Evolutionary conservation across 495 filamentous ascomycete species (phyloP).

Genomic region (Penicillium ochrochloron): DNA sequence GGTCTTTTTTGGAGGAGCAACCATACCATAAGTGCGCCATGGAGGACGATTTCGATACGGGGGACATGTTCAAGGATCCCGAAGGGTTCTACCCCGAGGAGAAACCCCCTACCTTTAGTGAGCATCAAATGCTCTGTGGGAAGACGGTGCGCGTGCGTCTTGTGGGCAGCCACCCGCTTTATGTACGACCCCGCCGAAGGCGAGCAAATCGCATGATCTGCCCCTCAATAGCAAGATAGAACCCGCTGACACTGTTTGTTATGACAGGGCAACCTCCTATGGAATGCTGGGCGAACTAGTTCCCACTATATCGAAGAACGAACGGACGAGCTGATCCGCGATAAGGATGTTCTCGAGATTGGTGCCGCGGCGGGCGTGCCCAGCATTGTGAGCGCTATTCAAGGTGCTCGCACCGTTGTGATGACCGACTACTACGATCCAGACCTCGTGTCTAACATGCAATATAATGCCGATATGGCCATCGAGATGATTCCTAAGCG

Average conservation of each 20-base stretch:
- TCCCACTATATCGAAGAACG: constrained; percentile 75
- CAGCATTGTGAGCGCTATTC: constrained; percentile 72
- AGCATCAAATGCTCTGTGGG: constrained; percentile 70
- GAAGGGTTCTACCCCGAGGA: constrained; percentile 74
- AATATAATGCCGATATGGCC: constrained; percentile 66
- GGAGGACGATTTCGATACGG: constrained; percentile 49
- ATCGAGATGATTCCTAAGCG: constrained; percentile 30
- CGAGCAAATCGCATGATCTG: not conserved
- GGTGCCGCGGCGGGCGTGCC: constrained; percentile 89
- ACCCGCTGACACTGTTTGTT: constrained; percentile 7
- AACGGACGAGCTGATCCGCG: constrained; percentile 55
- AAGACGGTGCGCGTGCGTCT: constrained; percentile 72
- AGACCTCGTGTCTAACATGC: constrained; percentile 77
- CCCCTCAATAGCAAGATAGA: constrained; percentile 7
- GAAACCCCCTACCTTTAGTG: constrained; percentile 67
- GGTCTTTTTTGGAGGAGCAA: not conserved
- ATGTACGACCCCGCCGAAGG: constrained; percentile 55
- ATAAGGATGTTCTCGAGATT: constrained; percentile 79
- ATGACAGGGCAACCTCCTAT: constrained; percentile 78
- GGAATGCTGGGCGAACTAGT: constrained; percentile 81
- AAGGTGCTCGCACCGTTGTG: constrained; percentile 71
- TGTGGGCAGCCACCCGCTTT: constrained; percentile 87
- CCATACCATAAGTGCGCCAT: constrained; percentile 18
- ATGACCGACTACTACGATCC: constrained; percentile 89
- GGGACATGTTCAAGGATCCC: constrained; percentile 77